Percentiles rank a stretch among this genome's conserved stretches.
Conservation (phyloP, 202 grass and related monocot species). For the Hordeum pubiflorum region DNA sequence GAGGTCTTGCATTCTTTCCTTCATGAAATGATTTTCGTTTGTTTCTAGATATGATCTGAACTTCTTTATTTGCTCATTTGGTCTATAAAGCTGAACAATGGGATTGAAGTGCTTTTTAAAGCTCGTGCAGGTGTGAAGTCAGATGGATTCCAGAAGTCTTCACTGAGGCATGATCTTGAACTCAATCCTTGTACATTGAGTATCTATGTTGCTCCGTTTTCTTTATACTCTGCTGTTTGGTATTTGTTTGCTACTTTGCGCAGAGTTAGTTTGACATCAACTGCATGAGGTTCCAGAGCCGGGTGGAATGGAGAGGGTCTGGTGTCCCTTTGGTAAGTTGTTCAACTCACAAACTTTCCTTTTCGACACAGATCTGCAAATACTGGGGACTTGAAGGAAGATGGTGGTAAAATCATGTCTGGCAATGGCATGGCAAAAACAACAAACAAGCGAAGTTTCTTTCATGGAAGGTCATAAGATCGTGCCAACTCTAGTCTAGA, state of each 20-base stretch:
- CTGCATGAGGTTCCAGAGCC: slow-evolving; percentile 36
- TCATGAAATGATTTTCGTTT: not conserved
- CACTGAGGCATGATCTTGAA: slow-evolving; percentile 55
- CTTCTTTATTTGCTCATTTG: slow-evolving; percentile 23
- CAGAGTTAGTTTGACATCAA: slow-evolving; percentile 65
- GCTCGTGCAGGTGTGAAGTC: slow-evolving; percentile 62
- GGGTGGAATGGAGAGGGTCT: slow-evolving; percentile 13
- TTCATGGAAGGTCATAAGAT: not conserved
- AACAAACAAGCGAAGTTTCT: not conserved
- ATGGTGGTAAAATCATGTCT: slow-evolving; percentile 11
- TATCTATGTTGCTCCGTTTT: slow-evolving; percentile 43
- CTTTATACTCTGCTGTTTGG: slow-evolving; percentile 64
- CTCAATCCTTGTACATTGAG: slow-evolving; percentile 30
- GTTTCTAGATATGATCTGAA: slow-evolving; percentile 7
- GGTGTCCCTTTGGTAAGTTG: slow-evolving; percentile 48
- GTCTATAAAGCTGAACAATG: slow-evolving; percentile 37
- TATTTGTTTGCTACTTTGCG: slow-evolving; percentile 40
- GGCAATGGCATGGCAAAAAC: slow-evolving; percentile 14
- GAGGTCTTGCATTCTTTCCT: slow-evolving; percentile 45
- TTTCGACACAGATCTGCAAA: slow-evolving; percentile 43
- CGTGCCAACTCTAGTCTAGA: not conserved
- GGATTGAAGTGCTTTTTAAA: slow-evolving; percentile 52
- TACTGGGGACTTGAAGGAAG: not conserved
- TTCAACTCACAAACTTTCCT: slow-evolving; percentile 39
- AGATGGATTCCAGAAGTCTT: slow-evolving; percentile 30